Percentiles rank a stretch among this genome's conserved stretches.
Evolutionary conservation across 2,329 filamentous ascomycete genomes (phyloP).

Genomic region (Niveomyces coronatus): DNA sequence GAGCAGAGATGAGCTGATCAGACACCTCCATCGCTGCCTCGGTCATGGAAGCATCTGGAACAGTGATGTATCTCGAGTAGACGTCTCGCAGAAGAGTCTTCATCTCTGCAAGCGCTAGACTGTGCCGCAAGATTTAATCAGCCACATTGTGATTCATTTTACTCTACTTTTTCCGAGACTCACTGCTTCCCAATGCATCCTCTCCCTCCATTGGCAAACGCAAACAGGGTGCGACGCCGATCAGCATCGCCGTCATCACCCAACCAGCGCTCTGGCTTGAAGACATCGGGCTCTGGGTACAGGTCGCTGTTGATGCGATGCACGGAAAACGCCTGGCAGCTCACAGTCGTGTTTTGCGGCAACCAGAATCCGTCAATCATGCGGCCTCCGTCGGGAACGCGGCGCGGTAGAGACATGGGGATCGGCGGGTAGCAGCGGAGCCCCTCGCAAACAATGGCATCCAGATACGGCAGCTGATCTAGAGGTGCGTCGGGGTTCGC

Average conservation of each 20-base stretch:
- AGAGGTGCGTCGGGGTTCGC: conserved; percentile 27
- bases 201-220: conserved; percentile 54
- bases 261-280: conserved; percentile 78
- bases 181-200: conserved; percentile 60
- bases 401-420: conserved; percentile 55
- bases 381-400: conserved; percentile 44
- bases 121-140: conserved; percentile 11
- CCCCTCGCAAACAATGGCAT: conserved; percentile 53
- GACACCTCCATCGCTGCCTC: conserved; percentile 50
- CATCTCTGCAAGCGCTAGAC: conserved; percentile 57
- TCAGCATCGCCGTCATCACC: conserved; percentile 63
- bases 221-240: conserved; percentile 50
- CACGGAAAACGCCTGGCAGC: conserved; percentile 50
- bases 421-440: conserved; percentile 54
- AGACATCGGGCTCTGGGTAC: conserved; percentile 69
- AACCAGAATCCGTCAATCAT: conserved; percentile 44
- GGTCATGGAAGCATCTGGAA: conserved; percentile 43
- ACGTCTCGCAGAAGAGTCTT: conserved; percentile 52
- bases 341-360: conserved; percentile 45
- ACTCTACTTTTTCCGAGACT: conserved; percentile 21
- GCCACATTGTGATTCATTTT: neutral
- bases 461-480: conserved; percentile 47
- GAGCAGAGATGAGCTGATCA: conserved; percentile 57
- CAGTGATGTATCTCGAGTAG: conserved; percentile 48
- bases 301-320: conserved; percentile 52